These are phyloP conservation scores for Triticum turgidum DNA, from an alignment of 176 grass and related monocot species.

Conservation along the genomic window DNA sequence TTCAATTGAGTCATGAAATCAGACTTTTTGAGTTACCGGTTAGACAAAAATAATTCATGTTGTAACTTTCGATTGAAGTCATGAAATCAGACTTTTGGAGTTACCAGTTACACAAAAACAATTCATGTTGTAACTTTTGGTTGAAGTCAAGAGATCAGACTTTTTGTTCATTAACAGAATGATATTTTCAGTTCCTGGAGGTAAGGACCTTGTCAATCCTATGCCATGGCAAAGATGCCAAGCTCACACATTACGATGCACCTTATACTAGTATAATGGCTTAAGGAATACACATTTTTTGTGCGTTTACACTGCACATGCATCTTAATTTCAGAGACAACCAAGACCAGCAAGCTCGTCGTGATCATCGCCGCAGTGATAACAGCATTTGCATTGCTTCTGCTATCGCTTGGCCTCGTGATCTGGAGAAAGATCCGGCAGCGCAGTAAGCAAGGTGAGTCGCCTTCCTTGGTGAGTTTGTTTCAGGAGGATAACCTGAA, in stretches of 20 bases:
- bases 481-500: neutral
- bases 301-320: neutral
- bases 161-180: neutral
- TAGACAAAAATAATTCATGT: neutral
- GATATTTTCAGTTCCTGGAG: neutral
- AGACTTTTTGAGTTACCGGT: too few species aligned
- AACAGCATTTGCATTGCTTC: slow-evolving; percentile 11
- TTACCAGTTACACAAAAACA: neutral
- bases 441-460: slow-evolving; percentile 2
- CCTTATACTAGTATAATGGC: neutral
- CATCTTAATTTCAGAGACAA: neutral
- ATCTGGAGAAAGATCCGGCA: slow-evolving; percentile 4
- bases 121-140: neutral
- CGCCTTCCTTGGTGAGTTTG: neutral
- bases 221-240: neutral
- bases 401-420: neutral
- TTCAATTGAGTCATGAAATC: too few species aligned
- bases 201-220: neutral
- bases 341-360: neutral
- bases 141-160: neutral
- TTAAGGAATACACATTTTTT: too few species aligned
- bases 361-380: neutral
- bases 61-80: neutral
- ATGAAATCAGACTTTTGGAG: neutral
- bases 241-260: neutral